Base-by-base conservation (phyloP, 176 grass and related monocot species). In the Musa itinerans region DNA sequence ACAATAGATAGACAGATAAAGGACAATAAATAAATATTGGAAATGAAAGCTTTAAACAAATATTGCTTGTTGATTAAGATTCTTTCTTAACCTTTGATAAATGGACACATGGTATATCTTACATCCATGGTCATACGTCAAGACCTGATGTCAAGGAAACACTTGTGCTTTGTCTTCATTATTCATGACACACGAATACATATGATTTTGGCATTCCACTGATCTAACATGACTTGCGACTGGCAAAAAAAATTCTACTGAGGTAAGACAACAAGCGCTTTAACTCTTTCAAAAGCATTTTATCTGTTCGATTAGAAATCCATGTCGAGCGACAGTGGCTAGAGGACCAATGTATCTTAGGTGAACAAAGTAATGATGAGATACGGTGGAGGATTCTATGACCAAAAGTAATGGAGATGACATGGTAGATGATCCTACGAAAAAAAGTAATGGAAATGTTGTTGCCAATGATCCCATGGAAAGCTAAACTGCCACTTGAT, bases 1-100 rank as follows among this genome's bases (percentile, higher is more conserved):
- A 53, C 25, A 72, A 83, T 54, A 68, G 65, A 16, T 15, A 16
- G 81, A 8, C 3, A 80, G 9, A 78, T 9, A 65, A 76, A 76
- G 17, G 49, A 10, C 65, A 57, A 27, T 73, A 54, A 14, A 55
- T 12, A 26, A 74, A 17, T 43, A 43, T 43, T 74, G 22, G 8
- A 15, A 17, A 29, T 59, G n/a, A 25, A 69, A 87, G 48, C 54
- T 65, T 24, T 72, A 9, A 43, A 63, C 11, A 9, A 16, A 0
- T 14, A 61, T 68, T 29, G 9, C 12, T 24, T 13, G 2, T 70
- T 51, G 17, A 69, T 70, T 70, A 70, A 70, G 68, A 50, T 61
- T 9, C 4, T 7, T 4, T n/a, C 16, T n/a, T n/a, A 20, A 61
- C 7, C 8, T 3, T 21, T 3, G n/a, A 61, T 65, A 26, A 21